Evolutionary conservation across 2,329 filamentous ascomycete species (phyloP).

Genomic region (Tetracladium maxilliforme): DNA sequence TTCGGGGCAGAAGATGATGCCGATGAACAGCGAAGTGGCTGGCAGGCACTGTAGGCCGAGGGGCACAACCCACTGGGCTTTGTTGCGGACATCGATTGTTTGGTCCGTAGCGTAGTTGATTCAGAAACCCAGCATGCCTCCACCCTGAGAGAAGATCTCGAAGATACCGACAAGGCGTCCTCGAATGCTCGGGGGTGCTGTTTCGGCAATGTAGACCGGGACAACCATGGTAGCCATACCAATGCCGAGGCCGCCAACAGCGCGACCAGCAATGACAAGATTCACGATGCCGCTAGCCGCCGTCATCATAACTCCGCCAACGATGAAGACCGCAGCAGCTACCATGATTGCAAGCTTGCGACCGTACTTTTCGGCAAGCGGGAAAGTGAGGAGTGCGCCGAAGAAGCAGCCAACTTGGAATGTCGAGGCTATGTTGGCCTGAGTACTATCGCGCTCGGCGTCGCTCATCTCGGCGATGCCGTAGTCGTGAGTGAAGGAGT

Average conservation of each 20-base stretch:
- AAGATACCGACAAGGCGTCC: conserved; percentile 52
- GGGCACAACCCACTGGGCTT: conserved; percentile 24
- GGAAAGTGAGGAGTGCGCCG: conserved; percentile 56
- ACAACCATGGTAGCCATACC: conserved; percentile 29
- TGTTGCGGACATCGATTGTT: conserved; percentile 14
- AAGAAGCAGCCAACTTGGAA: conserved; percentile 81
- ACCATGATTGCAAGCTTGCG: conserved; percentile 48
- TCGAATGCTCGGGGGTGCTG: conserved; percentile 34
- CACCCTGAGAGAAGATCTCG: conserved; percentile 50
- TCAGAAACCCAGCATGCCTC: conserved; percentile 50
- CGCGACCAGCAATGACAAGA: conserved; percentile 30
- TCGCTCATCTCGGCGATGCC: conserved; percentile 33
- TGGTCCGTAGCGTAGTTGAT: conserved; percentile 32
- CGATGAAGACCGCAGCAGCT: conserved; percentile 47
- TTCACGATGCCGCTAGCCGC: conserved; percentile 48
- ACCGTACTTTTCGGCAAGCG: conserved; percentile 50
- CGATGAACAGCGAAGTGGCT: conserved; percentile 11
- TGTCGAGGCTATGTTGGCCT: conserved; percentile 66
- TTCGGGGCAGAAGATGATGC: conserved; percentile 11
- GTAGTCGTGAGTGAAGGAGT: conserved; percentile 58
- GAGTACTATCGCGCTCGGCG: conserved; percentile 29
- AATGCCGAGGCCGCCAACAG: conserved; percentile 29
- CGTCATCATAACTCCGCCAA: conserved; percentile 61
- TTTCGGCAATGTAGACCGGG: conserved; percentile 17
- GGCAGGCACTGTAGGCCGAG: conserved; percentile 25